These are phyloP conservation scores for Knoxdaviesia capensis DNA, from an alignment of 2,329 filamentous ascomycete species.

Conservation along the genomic window DNA sequence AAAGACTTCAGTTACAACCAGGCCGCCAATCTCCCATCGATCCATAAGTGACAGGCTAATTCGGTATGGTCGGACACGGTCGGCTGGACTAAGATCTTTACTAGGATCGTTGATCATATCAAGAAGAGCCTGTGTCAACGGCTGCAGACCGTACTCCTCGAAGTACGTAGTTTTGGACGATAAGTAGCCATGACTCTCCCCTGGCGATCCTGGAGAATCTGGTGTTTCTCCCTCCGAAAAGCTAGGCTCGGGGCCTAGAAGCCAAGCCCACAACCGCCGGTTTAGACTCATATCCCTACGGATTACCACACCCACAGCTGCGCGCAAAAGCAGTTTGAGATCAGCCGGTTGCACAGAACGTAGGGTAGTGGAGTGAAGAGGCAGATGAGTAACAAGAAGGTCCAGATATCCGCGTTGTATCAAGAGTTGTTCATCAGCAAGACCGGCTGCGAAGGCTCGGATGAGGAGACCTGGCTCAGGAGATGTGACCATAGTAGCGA, in stretches of 20 bases:
- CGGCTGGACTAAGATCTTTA: constrained; percentile 15
- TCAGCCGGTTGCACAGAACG: constrained; percentile 59
- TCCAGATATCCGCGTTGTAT: constrained; percentile 92
- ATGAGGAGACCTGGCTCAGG: constrained; percentile 84
- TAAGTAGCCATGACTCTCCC: constrained; percentile 24
- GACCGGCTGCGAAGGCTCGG: constrained; percentile 77
- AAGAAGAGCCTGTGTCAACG: constrained; percentile 55
- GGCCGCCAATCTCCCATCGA: constrained; percentile 85
- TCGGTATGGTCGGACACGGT: constrained; percentile 68
- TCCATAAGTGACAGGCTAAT: constrained; percentile 95
- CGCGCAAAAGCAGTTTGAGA: constrained; percentile 60
- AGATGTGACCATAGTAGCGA: constrained; percentile 51
- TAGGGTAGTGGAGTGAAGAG: constrained; percentile 63
- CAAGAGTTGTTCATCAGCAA: constrained; percentile 71
- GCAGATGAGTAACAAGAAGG: constrained; percentile 73
- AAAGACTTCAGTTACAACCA: constrained; percentile 77
- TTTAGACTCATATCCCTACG: constrained; percentile 95
- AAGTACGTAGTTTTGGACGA: constrained; percentile 61
- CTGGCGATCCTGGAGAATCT: constrained; percentile 22
- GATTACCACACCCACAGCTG: constrained; percentile 71
- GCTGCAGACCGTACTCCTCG: constrained; percentile 53
- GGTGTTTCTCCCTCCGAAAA: constrained; percentile 24
- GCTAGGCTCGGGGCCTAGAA: constrained; percentile 57
- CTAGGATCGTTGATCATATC: constrained; percentile 48
- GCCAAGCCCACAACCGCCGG: constrained; percentile 85